Percentiles rank a stretch among this genome's conserved stretches.
These are phyloP conservation scores for Porphyridium purpureum DNA, from an alignment of 23 red algal genomes.

Conservation along the genomic window DNA sequence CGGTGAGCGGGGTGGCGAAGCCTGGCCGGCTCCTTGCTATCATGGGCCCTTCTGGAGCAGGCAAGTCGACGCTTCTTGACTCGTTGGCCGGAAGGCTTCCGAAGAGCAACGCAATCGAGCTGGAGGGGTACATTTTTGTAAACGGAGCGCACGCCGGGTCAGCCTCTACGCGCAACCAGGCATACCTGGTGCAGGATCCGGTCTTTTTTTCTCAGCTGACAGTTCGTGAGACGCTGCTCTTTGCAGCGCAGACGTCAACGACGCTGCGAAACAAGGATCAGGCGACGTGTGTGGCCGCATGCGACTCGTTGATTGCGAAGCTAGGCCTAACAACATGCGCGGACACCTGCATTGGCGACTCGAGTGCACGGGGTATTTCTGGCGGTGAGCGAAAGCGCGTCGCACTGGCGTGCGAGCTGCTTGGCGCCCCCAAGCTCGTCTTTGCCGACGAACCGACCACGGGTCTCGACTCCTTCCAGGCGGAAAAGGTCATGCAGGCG, in stretches of 20 bases:
- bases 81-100: constrained; percentile 52
- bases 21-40: constrained; percentile 69
- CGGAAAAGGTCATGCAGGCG: constrained; percentile 61
- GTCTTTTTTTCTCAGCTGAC: constrained; percentile 90
- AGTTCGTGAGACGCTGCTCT: constrained; percentile 67
- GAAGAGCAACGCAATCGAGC: constrained; percentile 3
- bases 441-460: constrained; percentile 72
- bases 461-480: constrained; percentile 89
- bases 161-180: constrained; percentile 1
- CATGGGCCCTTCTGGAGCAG: constrained; percentile 69
- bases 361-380: constrained; percentile 59
- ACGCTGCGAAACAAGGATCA: constrained; percentile 16
- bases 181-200: constrained; percentile 78
- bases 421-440: constrained; percentile 54
- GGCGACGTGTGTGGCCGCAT: constrained; percentile 19
- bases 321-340: constrained; percentile 41
- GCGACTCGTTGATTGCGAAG: constrained; percentile 35
- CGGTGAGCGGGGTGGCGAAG: constrained; percentile 26
- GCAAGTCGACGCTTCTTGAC: constrained; percentile 85
- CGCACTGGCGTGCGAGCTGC: constrained; percentile 62
- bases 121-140: constrained; percentile 14
- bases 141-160: constrained; percentile 14
- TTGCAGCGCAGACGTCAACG: constrained; percentile 34
- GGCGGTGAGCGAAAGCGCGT: constrained; percentile 88
- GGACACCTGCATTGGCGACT: constrained; percentile 58